Conservation (phyloP, 2,329 filamentous ascomycete genomes). For the Claviceps paspali region DNA sequence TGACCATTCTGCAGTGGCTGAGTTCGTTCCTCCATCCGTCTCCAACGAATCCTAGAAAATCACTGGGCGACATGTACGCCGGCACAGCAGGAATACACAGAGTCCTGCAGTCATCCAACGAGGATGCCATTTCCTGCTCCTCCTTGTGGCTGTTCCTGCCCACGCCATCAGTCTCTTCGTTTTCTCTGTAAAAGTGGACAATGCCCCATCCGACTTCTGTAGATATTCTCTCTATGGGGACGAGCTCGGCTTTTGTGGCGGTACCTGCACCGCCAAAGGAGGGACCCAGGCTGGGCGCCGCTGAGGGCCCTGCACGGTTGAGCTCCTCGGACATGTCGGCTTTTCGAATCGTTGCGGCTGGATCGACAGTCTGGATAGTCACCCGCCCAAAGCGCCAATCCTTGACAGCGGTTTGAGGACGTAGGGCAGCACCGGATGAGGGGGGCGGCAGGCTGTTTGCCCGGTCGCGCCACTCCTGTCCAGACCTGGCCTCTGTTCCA, state of each 20-base stretch:
- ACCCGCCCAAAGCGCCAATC: slow-evolving; percentile 80
- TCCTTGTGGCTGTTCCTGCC: slow-evolving; percentile 11
- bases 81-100: slow-evolving; percentile 90
- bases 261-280: slow-evolving; percentile 46
- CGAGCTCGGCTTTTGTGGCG: slow-evolving; percentile 68
- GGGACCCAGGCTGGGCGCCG: slow-evolving; percentile 37
- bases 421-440: slow-evolving; percentile 26
- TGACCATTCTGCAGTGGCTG: slow-evolving; percentile 86
- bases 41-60: slow-evolving; percentile 83
- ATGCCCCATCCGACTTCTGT: slow-evolving; percentile 83
- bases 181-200: slow-evolving; percentile 84
- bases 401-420: slow-evolving; percentile 31
- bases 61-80: slow-evolving; percentile 79
- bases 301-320: slow-evolving; percentile 30
- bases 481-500: slow-evolving; percentile 21
- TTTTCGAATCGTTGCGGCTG: slow-evolving; percentile 19
- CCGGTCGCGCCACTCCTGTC: slow-evolving; percentile 25
- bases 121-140: slow-evolving; percentile 12
- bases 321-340: slow-evolving; percentile 19
- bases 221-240: slow-evolving; percentile 53
- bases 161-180: slow-evolving; percentile 48
- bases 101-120: slow-evolving; percentile 60
- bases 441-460: slow-evolving; percentile 28
- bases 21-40: slow-evolving; percentile 75
- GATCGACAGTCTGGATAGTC: slow-evolving; percentile 67